These are phyloP conservation scores for Pichia thaimueangensis DNA, from an alignment of 805 yeast genomes.

Conservation along the genomic window DNA sequence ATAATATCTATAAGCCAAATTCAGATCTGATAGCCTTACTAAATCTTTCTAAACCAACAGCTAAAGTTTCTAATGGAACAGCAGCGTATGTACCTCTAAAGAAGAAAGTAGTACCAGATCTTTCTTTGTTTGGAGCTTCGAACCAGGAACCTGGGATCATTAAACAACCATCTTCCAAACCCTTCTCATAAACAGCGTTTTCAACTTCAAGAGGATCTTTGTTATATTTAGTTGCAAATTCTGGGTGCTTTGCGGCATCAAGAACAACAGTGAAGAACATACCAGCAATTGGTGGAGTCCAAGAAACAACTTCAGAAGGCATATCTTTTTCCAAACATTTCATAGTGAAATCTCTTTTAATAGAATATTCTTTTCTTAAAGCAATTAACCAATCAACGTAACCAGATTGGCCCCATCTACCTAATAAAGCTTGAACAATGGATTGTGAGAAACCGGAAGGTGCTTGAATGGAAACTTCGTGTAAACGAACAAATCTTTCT, in stretches of 20 bases:
- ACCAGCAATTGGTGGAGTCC: constrained; percentile 70
- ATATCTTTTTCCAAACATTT: constrained; percentile 61
- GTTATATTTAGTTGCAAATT: constrained; percentile 49
- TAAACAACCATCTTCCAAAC: constrained; percentile 53
- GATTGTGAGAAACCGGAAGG: constrained; percentile 80
- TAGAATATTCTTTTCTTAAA: constrained; percentile 73
- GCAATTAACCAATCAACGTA: constrained; percentile 87
- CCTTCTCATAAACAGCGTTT: constrained; percentile 53
- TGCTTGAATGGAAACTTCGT: constrained; percentile 76
- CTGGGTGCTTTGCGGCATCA: constrained; percentile 78
- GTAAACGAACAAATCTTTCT: constrained; percentile 62
- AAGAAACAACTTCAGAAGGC: constrained; percentile 38
- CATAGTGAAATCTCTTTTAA: constrained; percentile 81
- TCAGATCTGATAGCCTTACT: constrained; percentile 58
- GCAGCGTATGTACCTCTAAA: constrained; percentile 90
- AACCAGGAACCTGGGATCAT: constrained; percentile 87
- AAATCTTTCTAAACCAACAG: constrained; percentile 57
- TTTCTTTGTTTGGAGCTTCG: constrained; percentile 44
- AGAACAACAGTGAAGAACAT: constrained; percentile 75
- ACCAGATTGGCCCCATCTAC: constrained; percentile 86
- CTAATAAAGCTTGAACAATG: constrained; percentile 59
- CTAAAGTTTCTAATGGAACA: constrained; percentile 61
- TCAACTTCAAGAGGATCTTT: constrained; percentile 62
- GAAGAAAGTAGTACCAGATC: constrained; percentile 46
- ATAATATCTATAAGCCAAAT: constrained; percentile 32